Base-by-base conservation (phyloP, 441 rosid species). In the Populus hybrid region DNA sequence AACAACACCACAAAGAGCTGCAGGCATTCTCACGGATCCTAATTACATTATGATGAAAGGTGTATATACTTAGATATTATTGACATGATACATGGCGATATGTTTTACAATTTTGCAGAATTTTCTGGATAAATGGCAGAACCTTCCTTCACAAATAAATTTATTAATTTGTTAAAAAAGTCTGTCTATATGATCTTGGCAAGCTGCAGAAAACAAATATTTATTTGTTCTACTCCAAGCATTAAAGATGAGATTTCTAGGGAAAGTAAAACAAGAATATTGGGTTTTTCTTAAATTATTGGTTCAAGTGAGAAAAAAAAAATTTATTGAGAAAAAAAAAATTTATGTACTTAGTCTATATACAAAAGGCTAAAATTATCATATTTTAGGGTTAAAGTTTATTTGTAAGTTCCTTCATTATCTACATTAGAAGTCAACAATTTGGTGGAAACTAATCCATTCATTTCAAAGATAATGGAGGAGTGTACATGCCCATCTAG, bases 21-120 rank as follows among this genome's bases (percentile, higher is more conserved):
- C 97, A 56, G 97, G 97, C 90, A 90, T 83, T 78, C 94, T 84
- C 10, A 92, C 97, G 5, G 97, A 92, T 18, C 97, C 97, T 92
- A 69, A 10, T 69, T 2, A 74, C 4, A 65, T 68, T 21, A 73
- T 29, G 50, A 64, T 63, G 76, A 72, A 74, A 68, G 24, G 14
- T 16, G 24, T 63, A 1, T 69, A 21, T 69, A 24, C 2, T 29
- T 68, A 3, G 28, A 40, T n/a, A 20, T 24, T 59, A 7, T 7
- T 59, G 64, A n/a, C 24, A n/a, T 59, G 64, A 59, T 59, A 59
- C 10, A 59, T n/a, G 23, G 64, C 8, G 7, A 8, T 59, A n/a
- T 7, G n/a, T 7, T 23, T 59, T 9, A 59, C 64, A 59, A 59
- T 7, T 59, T 20, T 59, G 24, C 21, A 59, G 24, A 59, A 59